phyloP scores from a whole-genome alignment of 768 basidiomycete species.

The Trametopsis cervina region DNA sequence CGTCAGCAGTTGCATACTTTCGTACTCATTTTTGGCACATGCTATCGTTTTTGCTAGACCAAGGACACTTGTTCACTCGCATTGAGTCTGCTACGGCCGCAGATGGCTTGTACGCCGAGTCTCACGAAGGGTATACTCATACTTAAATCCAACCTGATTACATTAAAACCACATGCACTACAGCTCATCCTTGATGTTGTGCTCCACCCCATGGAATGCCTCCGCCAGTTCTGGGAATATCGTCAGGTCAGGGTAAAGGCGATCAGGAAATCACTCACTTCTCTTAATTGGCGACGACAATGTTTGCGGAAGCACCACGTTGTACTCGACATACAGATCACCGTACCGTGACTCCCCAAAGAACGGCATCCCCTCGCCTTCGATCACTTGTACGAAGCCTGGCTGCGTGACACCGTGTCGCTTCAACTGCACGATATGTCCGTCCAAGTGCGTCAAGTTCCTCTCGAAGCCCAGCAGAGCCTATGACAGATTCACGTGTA shows the following conservation, averaged over 20 bases:
- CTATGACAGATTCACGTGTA: no score
- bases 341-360: conserved; percentile 54
- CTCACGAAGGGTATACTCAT: background rate
- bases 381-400: conserved; percentile 78
- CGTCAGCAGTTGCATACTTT: no score
- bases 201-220: conserved; percentile 39
- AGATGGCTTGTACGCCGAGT: no score
- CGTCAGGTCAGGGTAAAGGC: background rate
- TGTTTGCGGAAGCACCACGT: conserved; percentile 77
- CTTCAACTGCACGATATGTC: conserved; percentile 62
- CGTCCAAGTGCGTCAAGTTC: conserved; percentile 89
- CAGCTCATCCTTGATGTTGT: conserved; percentile 32
- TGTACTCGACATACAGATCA: conserved; percentile 90
- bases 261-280: conserved; percentile 58
- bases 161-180: conserved; percentile 19
- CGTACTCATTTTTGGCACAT: no score
- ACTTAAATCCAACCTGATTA: background rate
- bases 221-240: conserved; percentile 43
- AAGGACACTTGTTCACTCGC: no score
- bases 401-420: conserved; percentile 89
- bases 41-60: no score
- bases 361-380: conserved; percentile 86
- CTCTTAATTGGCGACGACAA: conserved; percentile 59
- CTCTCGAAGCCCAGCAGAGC: conserved; percentile 95
- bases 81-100: no score